Base-by-base conservation (phyloP, 1,139 yeast species). In the Chernovozyma aurita region DNA sequence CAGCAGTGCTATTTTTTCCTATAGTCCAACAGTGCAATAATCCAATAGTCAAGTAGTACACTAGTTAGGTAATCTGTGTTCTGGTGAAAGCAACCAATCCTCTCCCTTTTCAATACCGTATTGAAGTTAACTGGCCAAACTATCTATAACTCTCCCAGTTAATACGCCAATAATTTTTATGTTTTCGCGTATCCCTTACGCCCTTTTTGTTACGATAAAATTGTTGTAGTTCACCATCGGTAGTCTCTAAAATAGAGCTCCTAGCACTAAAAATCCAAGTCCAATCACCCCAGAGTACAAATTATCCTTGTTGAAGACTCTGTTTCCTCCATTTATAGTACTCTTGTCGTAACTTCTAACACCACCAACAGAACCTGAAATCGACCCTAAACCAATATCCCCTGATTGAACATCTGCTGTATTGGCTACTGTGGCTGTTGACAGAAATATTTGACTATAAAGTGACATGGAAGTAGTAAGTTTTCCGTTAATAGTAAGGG, bases 361-460 rank as follows among this genome's bases (percentile, higher is more conserved):
- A 0, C 47, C 57, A 4, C 74, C 75, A 9, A 64, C 61, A 3
- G 53, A 36, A 1, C 67, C 69, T 18, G 57, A 47, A 12, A 58
- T 39, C 4, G 61, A 45, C 2, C 73, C 75, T 39, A 70, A 43
- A 0, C 75, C 76, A 21, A 67, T 48, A 3, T 46, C 42, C 1
- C 74, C 76, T 1, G 64, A 48, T 6, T 38, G 30, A 2, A 47
- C 53, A 8, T 41, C 45, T 13, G 45, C 52, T 2, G 53, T 43
- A n/a, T 46, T 44, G 1, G 60, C 57, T 2, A 42, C 39, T 1
- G 59, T 40, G 38, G 45, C 50, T 0, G 61, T 56, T 14, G 49
- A 35, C 53, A 51, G 50, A 43, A 70, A 69, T 2, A 51, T 31
- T 42, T 69, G 76, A n/a, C 44, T 30, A 43, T 47, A 70, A 7